A percentile compares a stretch with the other conserved stretches of the same genome.
Evolutionary conservation across 345 rosid genomes (phyloP).

Genomic region (Eucalyptus lansdowneana): DNA sequence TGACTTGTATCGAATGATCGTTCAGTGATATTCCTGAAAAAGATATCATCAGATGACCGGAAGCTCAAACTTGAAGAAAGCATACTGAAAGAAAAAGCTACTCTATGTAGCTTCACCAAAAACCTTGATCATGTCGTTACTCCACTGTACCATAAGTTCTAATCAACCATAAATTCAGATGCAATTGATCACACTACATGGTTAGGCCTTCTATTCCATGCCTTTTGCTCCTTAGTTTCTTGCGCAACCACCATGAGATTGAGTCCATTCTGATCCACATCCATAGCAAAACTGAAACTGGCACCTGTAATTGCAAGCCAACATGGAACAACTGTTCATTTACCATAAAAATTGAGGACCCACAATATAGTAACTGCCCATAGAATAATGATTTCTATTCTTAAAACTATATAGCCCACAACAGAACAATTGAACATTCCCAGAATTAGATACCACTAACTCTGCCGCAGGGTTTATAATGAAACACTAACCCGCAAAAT

Average conservation of each 20-base stretch:
- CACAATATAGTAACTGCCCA: neutral
- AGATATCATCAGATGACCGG: neutral
- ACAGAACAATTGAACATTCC: neutral
- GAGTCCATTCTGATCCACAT: slow-evolving; percentile 18
- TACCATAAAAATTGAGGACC: neutral
- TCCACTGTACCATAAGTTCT: neutral
- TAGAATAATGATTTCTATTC: neutral
- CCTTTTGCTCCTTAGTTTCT: neutral
- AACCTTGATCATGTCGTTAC: neutral
- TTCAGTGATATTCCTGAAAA: neutral
- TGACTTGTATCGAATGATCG: neutral
- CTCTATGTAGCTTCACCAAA: neutral
- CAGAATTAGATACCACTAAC: neutral
- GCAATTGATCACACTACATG: neutral
- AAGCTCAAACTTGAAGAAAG: neutral
- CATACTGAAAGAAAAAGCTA: neutral
- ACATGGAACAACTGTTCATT: neutral
- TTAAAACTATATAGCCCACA: neutral
- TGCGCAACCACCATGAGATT: slow-evolving; percentile 13
- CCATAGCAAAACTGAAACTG: slow-evolving; percentile 29
- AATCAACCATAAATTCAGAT: neutral
- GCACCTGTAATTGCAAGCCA: slow-evolving; percentile 18
- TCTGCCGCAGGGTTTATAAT: neutral
- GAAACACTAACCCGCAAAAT: neutral
- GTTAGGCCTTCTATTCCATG: neutral